Conservation (phyloP, 2,329 filamentous ascomycete genomes). For the Ceratocystiopsis minuta region DNA sequence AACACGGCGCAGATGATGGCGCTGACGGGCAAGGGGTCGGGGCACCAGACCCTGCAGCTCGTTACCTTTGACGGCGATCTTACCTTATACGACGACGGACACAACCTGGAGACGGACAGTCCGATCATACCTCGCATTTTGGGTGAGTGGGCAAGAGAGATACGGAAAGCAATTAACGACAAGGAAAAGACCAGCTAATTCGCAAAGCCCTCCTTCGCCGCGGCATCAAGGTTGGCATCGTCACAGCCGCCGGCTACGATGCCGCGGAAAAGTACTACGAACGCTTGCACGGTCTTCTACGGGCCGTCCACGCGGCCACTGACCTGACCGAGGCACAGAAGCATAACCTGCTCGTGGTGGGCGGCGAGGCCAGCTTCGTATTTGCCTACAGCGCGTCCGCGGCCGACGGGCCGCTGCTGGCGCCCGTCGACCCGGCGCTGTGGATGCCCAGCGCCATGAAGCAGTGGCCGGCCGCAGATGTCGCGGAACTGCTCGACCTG, state of each 20-base stretch:
- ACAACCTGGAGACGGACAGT: slow-evolving; percentile 56
- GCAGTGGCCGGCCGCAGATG: slow-evolving; percentile 58
- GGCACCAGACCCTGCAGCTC: slow-evolving; percentile 40
- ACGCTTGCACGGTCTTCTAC: slow-evolving; percentile 70
- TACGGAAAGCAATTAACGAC: too few relatives aligned
- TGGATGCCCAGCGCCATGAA: slow-evolving; percentile 71
- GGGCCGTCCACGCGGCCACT: slow-evolving; percentile 42
- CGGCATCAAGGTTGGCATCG: slow-evolving; percentile 77
- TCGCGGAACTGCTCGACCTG: slow-evolving; percentile 66
- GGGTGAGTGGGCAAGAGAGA: slow-evolving; percentile 17
- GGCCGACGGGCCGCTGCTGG: slow-evolving; percentile 48
- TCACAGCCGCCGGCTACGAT: slow-evolving; percentile 90
- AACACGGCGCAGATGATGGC: slow-evolving; percentile 93
- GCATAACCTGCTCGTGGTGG: slow-evolving; percentile 74
- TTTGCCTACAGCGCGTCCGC: slow-evolving; percentile 56
- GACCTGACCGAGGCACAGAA: slow-evolving; percentile 47
- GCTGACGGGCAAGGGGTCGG: slow-evolving; percentile 31
- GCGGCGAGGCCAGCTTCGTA: slow-evolving; percentile 89
- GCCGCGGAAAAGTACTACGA: slow-evolving; percentile 73
- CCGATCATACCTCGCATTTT: slow-evolving; percentile 54
- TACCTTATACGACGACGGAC: slow-evolving; percentile 82
- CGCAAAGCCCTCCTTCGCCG: slow-evolving; percentile 48
- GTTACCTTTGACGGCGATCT: slow-evolving; percentile 97
- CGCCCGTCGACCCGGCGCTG: slow-evolving; percentile 42
- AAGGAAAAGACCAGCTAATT: too few relatives aligned